phyloP scores from a whole-genome alignment of 2,329 filamentous ascomycete species.

The Neofusicoccum kwambonambiense region DNA sequence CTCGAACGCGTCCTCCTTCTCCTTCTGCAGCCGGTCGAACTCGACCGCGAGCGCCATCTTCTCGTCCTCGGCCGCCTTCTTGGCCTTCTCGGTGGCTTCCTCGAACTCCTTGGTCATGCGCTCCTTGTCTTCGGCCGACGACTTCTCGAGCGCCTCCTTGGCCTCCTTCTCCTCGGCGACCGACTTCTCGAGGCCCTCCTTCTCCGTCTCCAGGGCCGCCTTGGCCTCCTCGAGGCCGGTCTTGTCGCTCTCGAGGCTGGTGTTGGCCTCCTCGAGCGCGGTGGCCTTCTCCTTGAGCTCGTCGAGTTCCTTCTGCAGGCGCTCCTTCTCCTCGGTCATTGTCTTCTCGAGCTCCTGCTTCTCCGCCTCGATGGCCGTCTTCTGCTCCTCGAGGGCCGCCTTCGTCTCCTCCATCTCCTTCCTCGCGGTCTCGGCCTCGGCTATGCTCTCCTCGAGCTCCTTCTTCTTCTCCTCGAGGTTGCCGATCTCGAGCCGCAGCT shows the following conservation, averaged over 20 bases:
- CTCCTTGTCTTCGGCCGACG: constrained; percentile 34
- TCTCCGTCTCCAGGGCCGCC: constrained; percentile 32
- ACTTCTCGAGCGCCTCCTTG: constrained; percentile 45
- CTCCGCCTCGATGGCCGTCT: constrained; percentile 41
- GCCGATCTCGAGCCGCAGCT: constrained; percentile 52
- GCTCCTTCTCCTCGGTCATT: constrained; percentile 34
- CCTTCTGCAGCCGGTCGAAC: constrained; percentile 33
- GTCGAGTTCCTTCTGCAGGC: constrained; percentile 39
- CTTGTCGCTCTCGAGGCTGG: constrained; percentile 45
- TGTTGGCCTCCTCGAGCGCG: constrained; percentile 49
- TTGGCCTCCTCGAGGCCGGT: constrained; percentile 33
- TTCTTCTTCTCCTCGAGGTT: constrained; percentile 53
- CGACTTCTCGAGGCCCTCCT: constrained; percentile 41
- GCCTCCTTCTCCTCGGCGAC: constrained; percentile 34
- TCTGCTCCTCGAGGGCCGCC: constrained; percentile 32
- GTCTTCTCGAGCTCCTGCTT: constrained; percentile 46
- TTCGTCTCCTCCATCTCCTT: constrained; percentile 34
- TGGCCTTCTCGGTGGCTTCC: constrained; percentile 39
- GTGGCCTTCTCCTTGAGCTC: constrained; percentile 42
- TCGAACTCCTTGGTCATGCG: constrained; percentile 40
- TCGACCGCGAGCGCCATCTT: constrained; percentile 41
- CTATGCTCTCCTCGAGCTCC: constrained; percentile 49
- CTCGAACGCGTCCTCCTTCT: constrained; percentile 39
- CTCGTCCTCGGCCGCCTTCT: constrained; percentile 36
- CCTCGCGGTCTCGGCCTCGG: constrained; percentile 45